A percentile compares a stretch with the other conserved stretches of the same genome.
Conservation (phyloP, 176 grass and related monocot genomes). For the Triticum monococcum region DNA sequence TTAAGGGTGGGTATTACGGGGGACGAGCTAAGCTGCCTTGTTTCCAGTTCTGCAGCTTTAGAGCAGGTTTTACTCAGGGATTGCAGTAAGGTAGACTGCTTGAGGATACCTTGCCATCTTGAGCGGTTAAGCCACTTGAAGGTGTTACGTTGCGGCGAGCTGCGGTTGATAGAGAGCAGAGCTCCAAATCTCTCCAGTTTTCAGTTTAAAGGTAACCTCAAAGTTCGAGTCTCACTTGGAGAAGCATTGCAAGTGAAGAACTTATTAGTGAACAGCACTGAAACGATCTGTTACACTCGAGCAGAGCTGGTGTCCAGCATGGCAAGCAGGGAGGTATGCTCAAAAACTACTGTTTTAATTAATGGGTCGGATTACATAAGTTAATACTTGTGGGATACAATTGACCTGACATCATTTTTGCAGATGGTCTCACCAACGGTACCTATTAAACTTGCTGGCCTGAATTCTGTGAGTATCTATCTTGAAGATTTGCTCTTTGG, state of each 20-base stretch:
- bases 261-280: neutral
- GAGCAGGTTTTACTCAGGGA: neutral
- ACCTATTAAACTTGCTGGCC: neutral
- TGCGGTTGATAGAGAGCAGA: neutral
- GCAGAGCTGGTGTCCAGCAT: neutral
- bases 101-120: conserved; percentile 18
- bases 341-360: neutral
- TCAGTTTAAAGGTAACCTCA: neutral
- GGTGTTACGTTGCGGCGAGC: neutral
- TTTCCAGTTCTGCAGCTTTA: neutral
- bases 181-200: conserved; percentile 8
- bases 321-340: neutral
- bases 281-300: neutral
- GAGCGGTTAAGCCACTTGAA: neutral
- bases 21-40: neutral
- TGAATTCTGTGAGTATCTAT: neutral
- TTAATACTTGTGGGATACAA: neutral
- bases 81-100: neutral
- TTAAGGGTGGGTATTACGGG: neutral
- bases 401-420: neutral
- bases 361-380: neutral
- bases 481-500: neutral
- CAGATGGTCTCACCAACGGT: neutral
- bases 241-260: conserved; percentile 5
- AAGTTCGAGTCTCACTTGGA: neutral